Evolutionary conservation across 306 rosid species (phyloP), one percentile per base, ranked within the genome.

Genomic region (Benincasa hispida): DNA sequence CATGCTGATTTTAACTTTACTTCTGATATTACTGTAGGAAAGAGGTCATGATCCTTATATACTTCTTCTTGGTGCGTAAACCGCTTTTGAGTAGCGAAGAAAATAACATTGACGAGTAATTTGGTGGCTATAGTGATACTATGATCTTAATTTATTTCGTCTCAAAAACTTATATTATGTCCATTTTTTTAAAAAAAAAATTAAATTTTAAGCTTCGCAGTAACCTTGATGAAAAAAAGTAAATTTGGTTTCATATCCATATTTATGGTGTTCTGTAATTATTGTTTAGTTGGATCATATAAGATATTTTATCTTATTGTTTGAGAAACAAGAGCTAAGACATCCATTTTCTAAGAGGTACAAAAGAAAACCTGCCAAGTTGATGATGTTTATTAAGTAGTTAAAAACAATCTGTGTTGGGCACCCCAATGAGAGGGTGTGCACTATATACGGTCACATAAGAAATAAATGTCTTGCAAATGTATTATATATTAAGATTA

Each of bases 21-120:
- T n/a, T n/a, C n/a, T 67, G 0, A 12, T 68, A 15, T 47, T 79
- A 39, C 59, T 39, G 72, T 88, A 90, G 98, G 92, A 91, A 56
- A 76, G 98, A 89, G 83, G 89, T 94, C 58, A 90, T 93, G 87
- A 93, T 97, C 4, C 97, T 97, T 25, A 78, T 91, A 93, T 93
- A 90, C 83, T 93, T 94, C 92, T 93, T 93, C 85, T 62, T 94
- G 89, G 98, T 86, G 4, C 85, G 87, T 78, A 93, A 93, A 85
- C 94, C 96, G 8, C 62, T 57, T 54, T 82, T 88, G 8, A 84
- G 74, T 0, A 77, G 74, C 25, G 67, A 82, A 77, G 85, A 74
- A 79, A n/a, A 13, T n/a, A 17, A 50, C 6, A 4, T 25, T 14
- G 53, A 59, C 11, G 15, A 48, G 37, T 48, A 24, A 48, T 24